phyloP scores from a whole-genome alignment of 2,329 filamentous ascomycete species.

The Ophiostoma himal-ulmi region DNA sequence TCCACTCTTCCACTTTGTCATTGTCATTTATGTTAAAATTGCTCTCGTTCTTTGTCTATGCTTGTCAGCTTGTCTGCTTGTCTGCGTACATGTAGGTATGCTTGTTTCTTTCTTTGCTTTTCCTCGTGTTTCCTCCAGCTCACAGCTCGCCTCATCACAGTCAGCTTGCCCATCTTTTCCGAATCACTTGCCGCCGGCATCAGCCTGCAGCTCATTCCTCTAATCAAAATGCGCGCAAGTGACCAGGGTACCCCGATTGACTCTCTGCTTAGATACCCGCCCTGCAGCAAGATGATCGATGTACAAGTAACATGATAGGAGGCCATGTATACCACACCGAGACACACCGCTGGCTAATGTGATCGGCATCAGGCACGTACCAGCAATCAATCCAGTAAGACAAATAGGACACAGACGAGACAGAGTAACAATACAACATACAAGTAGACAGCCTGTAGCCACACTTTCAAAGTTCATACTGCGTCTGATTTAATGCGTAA shows the following conservation, averaged over 20 bases:
- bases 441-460: neutral
- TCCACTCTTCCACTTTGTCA: neutral
- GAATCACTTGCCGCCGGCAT: neutral
- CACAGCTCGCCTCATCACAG: neutral
- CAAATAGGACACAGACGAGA: neutral
- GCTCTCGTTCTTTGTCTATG: neutral
- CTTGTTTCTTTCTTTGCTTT: neutral
- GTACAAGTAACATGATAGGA: neutral
- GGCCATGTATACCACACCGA: neutral
- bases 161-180: neutral
- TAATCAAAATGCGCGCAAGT: neutral
- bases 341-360: conserved; percentile 5
- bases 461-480: no score
- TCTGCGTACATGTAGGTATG: neutral
- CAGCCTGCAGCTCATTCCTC: neutral
- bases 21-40: neutral
- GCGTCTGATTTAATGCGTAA: neutral
- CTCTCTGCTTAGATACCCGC: neutral
- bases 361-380: conserved; percentile 7
- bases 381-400: neutral
- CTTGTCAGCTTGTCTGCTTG: neutral
- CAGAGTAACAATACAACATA: neutral
- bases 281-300: neutral
- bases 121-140: no score
- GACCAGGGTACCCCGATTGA: neutral